A percentile compares a stretch with the other conserved stretches of the same genome.
These are phyloP conservation scores for Cordyceps cicadae DNA, from an alignment of 2,329 filamentous ascomycete species.

Conservation along the genomic window DNA sequence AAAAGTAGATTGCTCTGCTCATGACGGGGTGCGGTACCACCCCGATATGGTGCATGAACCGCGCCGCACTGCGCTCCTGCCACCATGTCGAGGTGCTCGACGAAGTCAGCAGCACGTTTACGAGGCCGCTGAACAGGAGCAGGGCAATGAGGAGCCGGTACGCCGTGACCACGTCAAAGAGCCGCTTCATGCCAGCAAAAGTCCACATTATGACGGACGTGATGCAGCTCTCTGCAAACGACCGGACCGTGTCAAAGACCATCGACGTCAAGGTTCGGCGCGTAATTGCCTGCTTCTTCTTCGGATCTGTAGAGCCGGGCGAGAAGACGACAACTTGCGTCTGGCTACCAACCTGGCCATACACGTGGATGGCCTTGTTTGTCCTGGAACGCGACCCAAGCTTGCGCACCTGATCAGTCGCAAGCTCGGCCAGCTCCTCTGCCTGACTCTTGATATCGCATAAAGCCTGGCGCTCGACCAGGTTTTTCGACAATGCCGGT, in stretches of 20 bases:
- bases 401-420: slow-evolving; percentile 68
- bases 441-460: slow-evolving; percentile 66
- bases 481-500: slow-evolving; percentile 50
- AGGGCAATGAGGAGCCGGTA: slow-evolving; percentile 66
- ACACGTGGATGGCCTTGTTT: slow-evolving; percentile 70
- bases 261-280: slow-evolving; percentile 58
- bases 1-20: slow-evolving; percentile 77
- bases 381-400: slow-evolving; percentile 67
- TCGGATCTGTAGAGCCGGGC: slow-evolving; percentile 37
- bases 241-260: slow-evolving; percentile 63
- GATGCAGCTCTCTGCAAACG: slow-evolving; percentile 64
- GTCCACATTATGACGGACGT: slow-evolving; percentile 72
- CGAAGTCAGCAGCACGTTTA: slow-evolving; percentile 69
- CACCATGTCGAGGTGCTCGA: slow-evolving; percentile 72
- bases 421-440: slow-evolving; percentile 65
- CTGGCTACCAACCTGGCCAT: slow-evolving; percentile 65
- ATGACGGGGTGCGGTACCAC: slow-evolving; percentile 71
- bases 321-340: slow-evolving; percentile 55
- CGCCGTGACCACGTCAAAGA: slow-evolving; percentile 61
- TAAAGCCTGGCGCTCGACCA: slow-evolving; percentile 63
- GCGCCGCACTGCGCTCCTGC: slow-evolving; percentile 69
- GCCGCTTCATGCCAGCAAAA: slow-evolving; percentile 54
- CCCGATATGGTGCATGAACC: slow-evolving; percentile 75
- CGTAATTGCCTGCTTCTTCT: slow-evolving; percentile 52
- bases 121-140: slow-evolving; percentile 58